These are phyloP conservation scores for Russula lepida DNA, from an alignment of 768 basidiomycete genomes.

Conservation along the genomic window DNA sequence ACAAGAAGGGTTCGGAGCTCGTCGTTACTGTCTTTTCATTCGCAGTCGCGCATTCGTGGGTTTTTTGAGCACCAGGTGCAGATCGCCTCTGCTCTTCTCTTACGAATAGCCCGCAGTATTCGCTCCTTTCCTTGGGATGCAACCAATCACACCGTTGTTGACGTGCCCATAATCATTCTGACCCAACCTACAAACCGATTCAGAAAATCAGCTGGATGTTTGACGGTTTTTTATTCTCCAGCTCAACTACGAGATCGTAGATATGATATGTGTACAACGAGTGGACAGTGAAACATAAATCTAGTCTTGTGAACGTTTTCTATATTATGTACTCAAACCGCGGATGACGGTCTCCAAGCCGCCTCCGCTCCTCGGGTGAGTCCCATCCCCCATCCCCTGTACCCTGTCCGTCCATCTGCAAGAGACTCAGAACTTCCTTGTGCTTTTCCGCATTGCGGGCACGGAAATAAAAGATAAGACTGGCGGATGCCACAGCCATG, in stretches of 20 bases:
- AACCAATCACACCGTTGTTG: background rate
- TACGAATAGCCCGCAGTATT: background rate
- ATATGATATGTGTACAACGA: background rate
- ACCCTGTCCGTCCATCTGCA: background rate
- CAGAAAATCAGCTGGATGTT: background rate
- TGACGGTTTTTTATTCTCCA: background rate
- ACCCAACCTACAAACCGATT: background rate
- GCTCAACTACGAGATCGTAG: background rate
- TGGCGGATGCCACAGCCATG: background rate
- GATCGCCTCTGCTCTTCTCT: background rate
- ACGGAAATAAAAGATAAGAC: conserved; percentile 6
- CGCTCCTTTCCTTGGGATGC: background rate
- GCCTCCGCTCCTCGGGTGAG: conserved; percentile 11
- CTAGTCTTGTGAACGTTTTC: background rate
- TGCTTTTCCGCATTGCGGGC: conserved; percentile 9
- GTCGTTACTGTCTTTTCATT: background rate
- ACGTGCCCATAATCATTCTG: background rate
- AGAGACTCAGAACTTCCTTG: conserved; percentile 1
- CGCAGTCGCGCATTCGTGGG: background rate
- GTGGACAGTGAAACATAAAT: background rate
- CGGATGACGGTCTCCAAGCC: conserved; percentile 20
- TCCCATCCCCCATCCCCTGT: conserved; percentile 12
- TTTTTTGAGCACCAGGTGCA: background rate
- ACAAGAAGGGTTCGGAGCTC: background rate
- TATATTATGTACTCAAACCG: conserved; percentile 19